Percentiles rank a stretch among this genome's conserved stretches.
Evolutionary conservation across 108 stramenopile genomes (phyloP).

Genomic region (Cyclotella cryptica): DNA sequence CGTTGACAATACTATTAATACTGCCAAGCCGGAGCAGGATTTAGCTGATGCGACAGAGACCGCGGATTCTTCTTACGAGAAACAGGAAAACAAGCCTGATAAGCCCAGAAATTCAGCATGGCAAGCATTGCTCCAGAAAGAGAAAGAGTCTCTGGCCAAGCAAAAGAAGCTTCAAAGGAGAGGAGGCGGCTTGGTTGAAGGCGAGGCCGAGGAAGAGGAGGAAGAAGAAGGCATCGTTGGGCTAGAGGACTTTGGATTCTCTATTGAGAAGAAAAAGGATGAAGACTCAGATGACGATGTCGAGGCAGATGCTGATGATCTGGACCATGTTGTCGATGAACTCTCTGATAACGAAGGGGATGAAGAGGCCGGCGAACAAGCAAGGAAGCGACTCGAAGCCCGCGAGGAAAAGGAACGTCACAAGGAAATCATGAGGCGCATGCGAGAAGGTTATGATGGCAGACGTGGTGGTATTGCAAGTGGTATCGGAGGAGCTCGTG

Average conservation of each 20-base stretch:
- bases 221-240: slow-evolving; percentile 91
- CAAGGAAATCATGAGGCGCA: slow-evolving; percentile 88
- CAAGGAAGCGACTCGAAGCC: slow-evolving; percentile 62
- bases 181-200: slow-evolving; percentile 72
- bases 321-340: slow-evolving; percentile 90
- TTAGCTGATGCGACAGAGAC: neutral
- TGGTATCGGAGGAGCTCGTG: slow-evolving; percentile 76
- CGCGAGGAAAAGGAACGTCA: slow-evolving; percentile 87
- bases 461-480: slow-evolving; percentile 85
- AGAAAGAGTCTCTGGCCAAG: slow-evolving; percentile 59
- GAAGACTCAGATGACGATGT: slow-evolving; percentile 71
- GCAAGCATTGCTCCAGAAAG: slow-evolving; percentile 80
- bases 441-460: slow-evolving; percentile 92
- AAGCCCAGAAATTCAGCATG: slow-evolving; percentile 77
- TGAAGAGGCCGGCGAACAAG: slow-evolving; percentile 80
- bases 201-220: slow-evolving; percentile 91
- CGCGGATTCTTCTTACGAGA: neutral
- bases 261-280: slow-evolving; percentile 75
- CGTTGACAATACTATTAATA: no score
- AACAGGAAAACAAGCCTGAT: neutral
- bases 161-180: slow-evolving; percentile 70
- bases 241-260: slow-evolving; percentile 91
- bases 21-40: neutral
- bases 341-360: slow-evolving; percentile 90
- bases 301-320: slow-evolving; percentile 74